Conservation (phyloP, 2,329 filamentous ascomycete genomes). For the Beauveria sp. region DNA sequence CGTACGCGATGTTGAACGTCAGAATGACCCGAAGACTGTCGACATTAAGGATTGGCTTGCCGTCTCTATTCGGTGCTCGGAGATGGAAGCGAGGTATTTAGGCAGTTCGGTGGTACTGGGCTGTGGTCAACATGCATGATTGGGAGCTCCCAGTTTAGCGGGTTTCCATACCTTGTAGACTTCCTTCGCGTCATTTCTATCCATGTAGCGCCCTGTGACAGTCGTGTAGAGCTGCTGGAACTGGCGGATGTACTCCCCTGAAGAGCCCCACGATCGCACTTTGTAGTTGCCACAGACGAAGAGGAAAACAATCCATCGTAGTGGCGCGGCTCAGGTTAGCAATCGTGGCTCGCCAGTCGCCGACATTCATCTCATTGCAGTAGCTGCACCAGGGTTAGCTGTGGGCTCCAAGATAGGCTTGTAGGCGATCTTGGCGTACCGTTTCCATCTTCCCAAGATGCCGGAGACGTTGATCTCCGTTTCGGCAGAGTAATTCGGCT, state of each 20-base stretch:
- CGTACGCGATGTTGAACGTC: constrained; percentile 23
- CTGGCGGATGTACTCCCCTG: constrained; percentile 18
- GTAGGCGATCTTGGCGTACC: constrained; percentile 11
- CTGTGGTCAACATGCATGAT: constrained; percentile 8
- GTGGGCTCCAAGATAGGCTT: neutral
- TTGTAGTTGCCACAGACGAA: neutral
- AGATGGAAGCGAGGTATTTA: constrained; percentile 19
- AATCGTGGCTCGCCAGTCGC: constrained; percentile 17
- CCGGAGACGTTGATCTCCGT: constrained; percentile 18
- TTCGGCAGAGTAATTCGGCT: constrained; percentile 16
- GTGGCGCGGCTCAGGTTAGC: constrained; percentile 14
- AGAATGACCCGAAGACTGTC: constrained; percentile 18
- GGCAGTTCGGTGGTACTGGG: constrained; percentile 17
- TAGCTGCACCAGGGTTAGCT: constrained; percentile 15
- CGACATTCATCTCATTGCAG: constrained; percentile 15
- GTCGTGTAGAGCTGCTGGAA: constrained; percentile 21
- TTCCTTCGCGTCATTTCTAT: constrained; percentile 20
- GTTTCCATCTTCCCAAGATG: constrained; percentile 18
- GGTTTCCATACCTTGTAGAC: constrained; percentile 19
- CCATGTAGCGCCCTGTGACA: constrained; percentile 17
- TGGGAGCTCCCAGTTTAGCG: neutral
- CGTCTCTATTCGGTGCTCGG: constrained; percentile 16
- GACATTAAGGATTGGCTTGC: constrained; percentile 19
- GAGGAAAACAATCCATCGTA: neutral
- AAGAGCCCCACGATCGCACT: neutral